phyloP scores from a whole-genome alignment of 2,329 filamentous ascomycete species.

The Aspergillus novoparasiticus region DNA sequence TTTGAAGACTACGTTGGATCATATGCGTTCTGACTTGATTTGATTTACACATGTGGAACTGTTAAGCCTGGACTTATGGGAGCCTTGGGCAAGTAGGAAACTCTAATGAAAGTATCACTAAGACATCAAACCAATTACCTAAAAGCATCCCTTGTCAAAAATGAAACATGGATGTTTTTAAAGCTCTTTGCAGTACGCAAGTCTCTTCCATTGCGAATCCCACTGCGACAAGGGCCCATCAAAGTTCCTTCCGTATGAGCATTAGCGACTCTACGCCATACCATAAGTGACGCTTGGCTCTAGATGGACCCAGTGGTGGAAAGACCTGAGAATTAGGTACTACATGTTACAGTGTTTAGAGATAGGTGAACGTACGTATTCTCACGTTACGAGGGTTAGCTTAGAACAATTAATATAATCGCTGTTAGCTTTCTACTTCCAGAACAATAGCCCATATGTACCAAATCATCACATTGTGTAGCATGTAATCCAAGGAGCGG shows the following conservation, averaged over 20 bases:
- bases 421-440: background rate
- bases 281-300: background rate
- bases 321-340: background rate
- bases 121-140: background rate
- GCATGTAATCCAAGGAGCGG: background rate
- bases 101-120: background rate
- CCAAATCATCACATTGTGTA: background rate
- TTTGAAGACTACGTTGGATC: background rate
- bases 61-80: background rate
- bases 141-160: background rate
- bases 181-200: background rate
- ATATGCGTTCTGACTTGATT: background rate
- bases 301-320: background rate
- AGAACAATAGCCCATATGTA: background rate
- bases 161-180: background rate
- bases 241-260: background rate
- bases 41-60: background rate
- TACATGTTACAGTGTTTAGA: background rate
- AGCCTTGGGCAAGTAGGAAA: background rate
- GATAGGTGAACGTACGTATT: background rate
- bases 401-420: background rate
- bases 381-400: background rate
- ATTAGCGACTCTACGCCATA: background rate
- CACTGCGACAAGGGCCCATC: background rate
- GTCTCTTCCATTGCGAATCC: background rate